Percentiles rank a stretch among this genome's conserved stretches.
Evolutionary conservation across 768 basidiomycete genomes (phyloP).

Genomic region (Dioszegia hungarica): DNA sequence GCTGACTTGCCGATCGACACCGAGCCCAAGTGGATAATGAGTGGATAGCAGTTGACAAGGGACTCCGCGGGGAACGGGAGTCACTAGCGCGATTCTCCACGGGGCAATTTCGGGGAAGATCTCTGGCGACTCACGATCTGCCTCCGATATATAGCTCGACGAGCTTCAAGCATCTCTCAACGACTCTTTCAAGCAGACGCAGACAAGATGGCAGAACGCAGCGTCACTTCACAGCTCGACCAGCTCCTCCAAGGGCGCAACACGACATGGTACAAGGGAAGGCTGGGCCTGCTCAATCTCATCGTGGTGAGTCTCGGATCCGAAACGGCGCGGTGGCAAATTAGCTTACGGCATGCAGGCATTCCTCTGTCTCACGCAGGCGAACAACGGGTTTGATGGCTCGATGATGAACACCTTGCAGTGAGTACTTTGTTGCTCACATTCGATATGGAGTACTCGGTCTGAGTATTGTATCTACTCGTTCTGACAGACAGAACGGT

Average conservation of each 20-base stretch:
- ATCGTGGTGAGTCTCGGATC: conserved; percentile 6
- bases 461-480: too few relatives aligned
- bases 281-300: neutral
- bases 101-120: too few relatives aligned
- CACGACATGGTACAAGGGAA: conserved; percentile 7
- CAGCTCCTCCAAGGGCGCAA: neutral
- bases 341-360: neutral
- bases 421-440: conserved; percentile 55
- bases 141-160: too few relatives aligned
- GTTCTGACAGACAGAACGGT: conserved; percentile 53
- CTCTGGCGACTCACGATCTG: too few relatives aligned
- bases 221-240: neutral
- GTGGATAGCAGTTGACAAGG: too few relatives aligned
- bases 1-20: too few relatives aligned
- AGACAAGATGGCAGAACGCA: neutral
- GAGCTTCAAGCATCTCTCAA: too few relatives aligned
- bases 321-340: too few relatives aligned
- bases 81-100: too few relatives aligned
- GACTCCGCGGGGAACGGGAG: too few relatives aligned
- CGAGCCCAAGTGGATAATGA: too few relatives aligned
- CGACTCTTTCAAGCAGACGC: too few relatives aligned
- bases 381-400: conserved; percentile 58
- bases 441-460: conserved; percentile 60
- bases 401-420: conserved; percentile 39
- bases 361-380: conserved; percentile 55